Conservation (phyloP, 495 filamentous ascomycete species). For the Lasiosphaeria miniovina region DNA sequence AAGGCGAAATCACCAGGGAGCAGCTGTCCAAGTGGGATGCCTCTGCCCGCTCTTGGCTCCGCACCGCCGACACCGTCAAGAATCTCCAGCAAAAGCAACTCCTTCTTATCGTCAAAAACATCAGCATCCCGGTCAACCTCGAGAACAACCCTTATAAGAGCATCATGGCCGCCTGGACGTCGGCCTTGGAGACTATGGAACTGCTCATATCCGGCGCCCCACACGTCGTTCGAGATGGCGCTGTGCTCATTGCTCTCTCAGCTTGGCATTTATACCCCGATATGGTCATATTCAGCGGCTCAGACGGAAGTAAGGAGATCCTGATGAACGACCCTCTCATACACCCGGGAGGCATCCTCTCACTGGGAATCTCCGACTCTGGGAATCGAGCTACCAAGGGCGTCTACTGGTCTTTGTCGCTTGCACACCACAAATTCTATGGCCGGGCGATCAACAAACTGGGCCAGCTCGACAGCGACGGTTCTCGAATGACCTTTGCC, state of each 20-base stretch:
- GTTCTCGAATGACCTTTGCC: slow-evolving; percentile 1
- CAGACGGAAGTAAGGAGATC: slow-evolving; percentile 11
- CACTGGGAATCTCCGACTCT: slow-evolving; percentile 21
- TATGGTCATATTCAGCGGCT: slow-evolving; percentile 24
- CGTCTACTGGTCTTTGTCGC: slow-evolving; percentile 20
- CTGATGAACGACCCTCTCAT: slow-evolving; percentile 27
- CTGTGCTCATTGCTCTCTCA: slow-evolving; percentile 28
- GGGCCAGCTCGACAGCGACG: background rate
- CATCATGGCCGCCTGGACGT: slow-evolving; percentile 32
- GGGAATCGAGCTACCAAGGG: background rate
- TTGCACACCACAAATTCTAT: slow-evolving; percentile 19
- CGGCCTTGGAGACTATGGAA: slow-evolving; percentile 25
- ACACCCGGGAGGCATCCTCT: slow-evolving; percentile 25
- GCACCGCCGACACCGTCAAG: slow-evolving; percentile 27
- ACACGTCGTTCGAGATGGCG: slow-evolving; percentile 22
- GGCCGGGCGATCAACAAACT: slow-evolving; percentile 8
- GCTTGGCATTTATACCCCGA: slow-evolving; percentile 43
- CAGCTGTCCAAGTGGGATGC: slow-evolving; percentile 38
- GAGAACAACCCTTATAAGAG: slow-evolving; percentile 23
- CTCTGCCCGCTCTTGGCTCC: slow-evolving; percentile 37
- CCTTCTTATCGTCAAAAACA: slow-evolving; percentile 35
- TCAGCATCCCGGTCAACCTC: slow-evolving; percentile 22
- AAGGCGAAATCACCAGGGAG: slow-evolving; percentile 27
- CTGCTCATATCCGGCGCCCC: slow-evolving; percentile 25
- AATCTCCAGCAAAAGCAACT: slow-evolving; percentile 25